Evolutionary conservation across 169 alveolate species (phyloP), one percentile per base, ranked within the genome.

Genomic region (Plasmodium falciparum): DNA sequence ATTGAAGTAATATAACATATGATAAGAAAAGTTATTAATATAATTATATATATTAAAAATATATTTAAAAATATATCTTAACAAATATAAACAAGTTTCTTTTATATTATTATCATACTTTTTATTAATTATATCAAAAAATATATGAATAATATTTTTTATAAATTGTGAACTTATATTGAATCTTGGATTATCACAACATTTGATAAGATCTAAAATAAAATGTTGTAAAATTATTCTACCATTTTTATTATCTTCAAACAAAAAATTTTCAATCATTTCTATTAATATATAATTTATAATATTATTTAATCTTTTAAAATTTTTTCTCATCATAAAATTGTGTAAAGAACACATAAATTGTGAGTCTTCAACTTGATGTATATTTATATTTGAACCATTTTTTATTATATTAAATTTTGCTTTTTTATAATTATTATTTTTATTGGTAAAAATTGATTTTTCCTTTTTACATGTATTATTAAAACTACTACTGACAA

Each of bases 111-210:
- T 67, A 50, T 86, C 92, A 17, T 83, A 62, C 49, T 74, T 86
- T 12, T 86, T 86, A 54, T 72, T 73, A 43, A 86, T 47, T 20
- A 86, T 65, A 24, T 70, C 75, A 59, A 86, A 59, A 24, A 70
- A 86, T 5, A 86, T 49, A 52, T 72, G 88, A 61, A 62, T 70
- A 15, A 58, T 47, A 49, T 73, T 72, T 86, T 71, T 86, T 65
- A 86, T 54, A 49, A 86, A 86, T 4, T 71, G 39, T 9, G 76
- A 62, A 59, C 92, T 86, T 73, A 59, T 50, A 73, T 75, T 86
- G 47, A 86, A 72, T 72, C 71, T 2, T 7, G 92, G 92, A 22
- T 86, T 86, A 29, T 86, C 92, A 66, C 92, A 86, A 22, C 92
- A 86, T 63, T 86, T 73, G 9, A 86, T 70, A 62, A 86, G 17